A percentile compares a stretch with the other conserved stretches of the same genome.
These are phyloP conservation scores for Aureobasidium sp. DNA, from an alignment of 2,329 filamentous ascomycete genomes.

Conservation along the genomic window DNA sequence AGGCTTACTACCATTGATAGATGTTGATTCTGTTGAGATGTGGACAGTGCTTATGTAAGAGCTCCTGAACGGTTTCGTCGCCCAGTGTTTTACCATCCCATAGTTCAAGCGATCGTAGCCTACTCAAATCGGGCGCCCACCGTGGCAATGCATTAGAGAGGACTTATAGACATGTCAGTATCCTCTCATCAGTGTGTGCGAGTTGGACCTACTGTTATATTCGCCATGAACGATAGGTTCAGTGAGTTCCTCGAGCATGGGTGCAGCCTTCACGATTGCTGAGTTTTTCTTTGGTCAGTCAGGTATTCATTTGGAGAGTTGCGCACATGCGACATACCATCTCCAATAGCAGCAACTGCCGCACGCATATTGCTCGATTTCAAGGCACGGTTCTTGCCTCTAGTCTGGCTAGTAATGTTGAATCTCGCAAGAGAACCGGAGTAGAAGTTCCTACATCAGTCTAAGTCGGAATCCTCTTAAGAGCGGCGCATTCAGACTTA, in stretches of 20 bases:
- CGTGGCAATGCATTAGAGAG: constrained; percentile 43
- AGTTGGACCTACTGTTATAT: constrained; percentile 27
- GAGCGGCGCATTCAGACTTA: constrained; percentile 35
- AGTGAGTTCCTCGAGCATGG: constrained; percentile 45
- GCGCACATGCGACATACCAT: constrained; percentile 21
- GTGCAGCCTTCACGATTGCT: constrained; percentile 28
- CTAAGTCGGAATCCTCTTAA: not conserved
- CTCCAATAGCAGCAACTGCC: constrained; percentile 42
- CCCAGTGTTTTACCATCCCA: constrained; percentile 54
- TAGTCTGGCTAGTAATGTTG: constrained; percentile 23
- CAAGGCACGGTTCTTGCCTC: not conserved
- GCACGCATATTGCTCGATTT: constrained; percentile 27
- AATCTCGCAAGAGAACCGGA: constrained; percentile 39
- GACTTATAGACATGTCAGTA: constrained; percentile 24
- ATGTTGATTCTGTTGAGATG: constrained; percentile 54
- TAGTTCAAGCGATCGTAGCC: constrained; percentile 51
- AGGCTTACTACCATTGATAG: constrained; percentile 36
- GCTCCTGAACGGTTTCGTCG: constrained; percentile 43
- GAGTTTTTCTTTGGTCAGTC: not conserved
- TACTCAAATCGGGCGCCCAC: constrained; percentile 53
- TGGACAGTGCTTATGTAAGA: constrained; percentile 52
- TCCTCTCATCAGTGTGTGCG: not conserved
- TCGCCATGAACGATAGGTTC: constrained; percentile 24
- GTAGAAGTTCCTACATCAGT: constrained; percentile 41
- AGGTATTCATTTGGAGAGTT: not conserved